phyloP scores from a whole-genome alignment of 1,139 yeast species.

The Pichia cactophila region DNA sequence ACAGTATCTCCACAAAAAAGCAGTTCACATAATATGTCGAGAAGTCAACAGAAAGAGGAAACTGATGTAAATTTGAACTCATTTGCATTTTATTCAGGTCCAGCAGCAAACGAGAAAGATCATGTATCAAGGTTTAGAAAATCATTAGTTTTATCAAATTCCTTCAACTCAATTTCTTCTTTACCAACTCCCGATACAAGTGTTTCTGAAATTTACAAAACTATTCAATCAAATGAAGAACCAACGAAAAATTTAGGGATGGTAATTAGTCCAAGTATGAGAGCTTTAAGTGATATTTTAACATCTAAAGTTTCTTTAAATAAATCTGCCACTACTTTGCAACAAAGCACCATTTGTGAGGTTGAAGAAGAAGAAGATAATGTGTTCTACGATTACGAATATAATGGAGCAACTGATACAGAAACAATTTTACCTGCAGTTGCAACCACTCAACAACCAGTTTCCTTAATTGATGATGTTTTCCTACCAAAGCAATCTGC shows the following conservation, averaged over 20 bases:
- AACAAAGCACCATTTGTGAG: conserved; percentile 16
- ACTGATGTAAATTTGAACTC: conserved; percentile 17
- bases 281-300: conserved; percentile 43
- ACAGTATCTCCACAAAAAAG: conserved; percentile 20
- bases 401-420: not conserved
- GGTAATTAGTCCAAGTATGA: conserved; percentile 47
- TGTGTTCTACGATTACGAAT: not conserved
- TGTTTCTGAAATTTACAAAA: not conserved
- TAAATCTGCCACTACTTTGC: not conserved
- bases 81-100: conserved; percentile 30
- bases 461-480: conserved; percentile 10
- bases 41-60: not conserved
- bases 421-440: not conserved
- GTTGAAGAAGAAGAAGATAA: conserved; percentile 25
- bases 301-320: conserved; percentile 26
- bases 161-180: conserved; percentile 29
- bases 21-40: not conserved
- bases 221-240: conserved; percentile 16
- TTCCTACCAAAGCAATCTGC: conserved; percentile 5
- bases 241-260: conserved; percentile 31
- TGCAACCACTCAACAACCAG: conserved; percentile 1
- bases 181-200: conserved; percentile 4
- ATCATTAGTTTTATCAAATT: conserved; percentile 42
- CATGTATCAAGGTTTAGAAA: conserved; percentile 42
- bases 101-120: conserved; percentile 29